Base-by-base conservation (phyloP, 768 basidiomycete species). In the Steccherinum ochraceum region DNA sequence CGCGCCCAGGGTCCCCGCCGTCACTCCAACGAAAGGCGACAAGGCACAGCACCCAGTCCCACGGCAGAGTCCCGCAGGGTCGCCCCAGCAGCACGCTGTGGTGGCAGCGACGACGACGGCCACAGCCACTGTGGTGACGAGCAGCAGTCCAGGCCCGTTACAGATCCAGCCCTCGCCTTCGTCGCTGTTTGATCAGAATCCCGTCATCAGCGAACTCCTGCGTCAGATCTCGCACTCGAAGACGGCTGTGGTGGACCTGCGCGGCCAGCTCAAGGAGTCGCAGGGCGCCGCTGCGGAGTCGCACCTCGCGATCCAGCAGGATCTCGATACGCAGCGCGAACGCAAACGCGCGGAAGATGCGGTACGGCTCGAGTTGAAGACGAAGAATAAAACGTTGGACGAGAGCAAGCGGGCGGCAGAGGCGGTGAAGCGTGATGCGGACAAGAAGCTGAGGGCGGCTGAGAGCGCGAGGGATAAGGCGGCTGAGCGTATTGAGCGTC, bases 391-490 rank as follows among this genome's bases (percentile, higher is more conserved):
- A 69, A 65, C 74, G 2, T 72, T 97, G 2, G 95, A 99, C 58
- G 95, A 99, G 64, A 72, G 81, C 49, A 89, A 86, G 67, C 84
- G 95, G 25, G 72, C 72, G 24, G 91, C 93, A 11, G 96, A 99
- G 67, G 73, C 79, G 46, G 67, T 74, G 47, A 87, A 83, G 63
- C 78, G 83, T 42, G 94, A 97, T 44, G 91, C 86, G 3, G 95
- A 98, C 68, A 93, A 89, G 72, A 84, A 84, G 58, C 75, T 94
- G 52, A 87, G 83, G 59, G 72, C 76, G n/a, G 81, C 80, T 13
- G 81, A 83, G 63, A 73, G 62, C 40, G 71, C 77, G 53, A 79
- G 85, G 26, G 84, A 89, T 60, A 82, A 74, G 49, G 78, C 85
- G 0, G 72, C 65, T 19, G 75, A 74, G 58, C 74, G 78, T 40